phyloP scores from a whole-genome alignment of 768 basidiomycete genomes.

The Hortiboletus campestris region DNA sequence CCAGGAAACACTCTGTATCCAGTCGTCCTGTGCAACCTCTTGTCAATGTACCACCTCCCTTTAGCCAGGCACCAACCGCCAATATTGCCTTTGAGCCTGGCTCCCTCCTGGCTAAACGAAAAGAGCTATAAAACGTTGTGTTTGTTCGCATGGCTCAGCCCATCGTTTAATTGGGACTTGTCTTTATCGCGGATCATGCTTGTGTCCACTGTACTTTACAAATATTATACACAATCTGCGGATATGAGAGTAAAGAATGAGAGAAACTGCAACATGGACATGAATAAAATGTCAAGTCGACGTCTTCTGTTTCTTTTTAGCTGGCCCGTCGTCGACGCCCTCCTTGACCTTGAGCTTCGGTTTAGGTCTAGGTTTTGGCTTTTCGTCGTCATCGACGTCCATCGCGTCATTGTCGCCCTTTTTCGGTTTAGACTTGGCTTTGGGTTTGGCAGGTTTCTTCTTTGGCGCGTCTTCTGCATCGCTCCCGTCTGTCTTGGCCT shows the following conservation, averaged over 20 bases:
- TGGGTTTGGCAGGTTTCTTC: slow-evolving; percentile 46
- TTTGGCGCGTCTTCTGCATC: slow-evolving; percentile 46
- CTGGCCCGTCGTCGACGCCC: slow-evolving; percentile 49
- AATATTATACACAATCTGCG: slow-evolving; percentile 12
- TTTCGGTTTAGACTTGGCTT: slow-evolving; percentile 39
- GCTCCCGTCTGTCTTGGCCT: slow-evolving; percentile 42
- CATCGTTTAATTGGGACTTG: slow-evolving; percentile 1
- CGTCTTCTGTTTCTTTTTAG: slow-evolving; percentile 76
- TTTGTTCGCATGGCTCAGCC: background rate
- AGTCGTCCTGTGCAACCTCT: slow-evolving; percentile 46
- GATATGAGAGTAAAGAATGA: background rate
- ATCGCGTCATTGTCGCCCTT: slow-evolving; percentile 46
- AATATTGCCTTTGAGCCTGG: slow-evolving; percentile 68
- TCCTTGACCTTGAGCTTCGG: slow-evolving; percentile 37
- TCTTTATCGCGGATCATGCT: slow-evolving; percentile 6
- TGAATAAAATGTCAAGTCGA: slow-evolving; percentile 27
- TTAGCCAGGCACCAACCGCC: slow-evolving; percentile 27
- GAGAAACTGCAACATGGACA: background rate
- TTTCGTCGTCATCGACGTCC: slow-evolving; percentile 46
- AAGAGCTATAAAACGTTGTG: slow-evolving; percentile 17
- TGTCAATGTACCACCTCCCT: slow-evolving; percentile 44
- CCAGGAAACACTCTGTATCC: slow-evolving; percentile 36
- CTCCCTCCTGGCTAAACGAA: slow-evolving; percentile 63
- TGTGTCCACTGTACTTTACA: slow-evolving; percentile 24
- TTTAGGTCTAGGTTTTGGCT: slow-evolving; percentile 42